A percentile compares a stretch with the other conserved stretches of the same genome.
phyloP scores from a whole-genome alignment of 208 protist genomes.

The Crithidia brevicula region DNA sequence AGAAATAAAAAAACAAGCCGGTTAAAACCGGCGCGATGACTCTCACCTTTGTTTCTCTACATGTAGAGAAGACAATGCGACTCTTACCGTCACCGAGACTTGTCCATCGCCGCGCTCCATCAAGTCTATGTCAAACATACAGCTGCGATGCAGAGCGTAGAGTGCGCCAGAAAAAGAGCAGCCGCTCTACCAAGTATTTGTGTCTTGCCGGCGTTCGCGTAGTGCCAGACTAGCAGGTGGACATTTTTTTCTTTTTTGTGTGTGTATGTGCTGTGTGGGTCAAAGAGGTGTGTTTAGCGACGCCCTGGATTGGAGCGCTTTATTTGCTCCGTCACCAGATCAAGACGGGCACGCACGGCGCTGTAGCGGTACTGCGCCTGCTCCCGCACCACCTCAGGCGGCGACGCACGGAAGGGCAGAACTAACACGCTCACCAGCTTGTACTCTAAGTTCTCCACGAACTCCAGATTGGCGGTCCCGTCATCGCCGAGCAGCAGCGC shows the following conservation, averaged over 20 bases:
- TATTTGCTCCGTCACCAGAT: constrained; percentile 90
- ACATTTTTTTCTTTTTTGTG: no score
- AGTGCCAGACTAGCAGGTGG: no score
- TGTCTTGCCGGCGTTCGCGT: no score
- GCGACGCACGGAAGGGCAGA: constrained; percentile 87
- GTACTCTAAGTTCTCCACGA: constrained; percentile 96
- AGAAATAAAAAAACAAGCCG: no score
- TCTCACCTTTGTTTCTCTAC: no score
- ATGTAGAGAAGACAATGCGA: no score
- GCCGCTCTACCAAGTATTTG: no score
- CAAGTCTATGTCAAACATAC: no score
- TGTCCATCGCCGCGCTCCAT: no score
- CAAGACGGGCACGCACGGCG: constrained; percentile 81
- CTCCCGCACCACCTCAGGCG: constrained; percentile 88
- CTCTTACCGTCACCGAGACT: no score
- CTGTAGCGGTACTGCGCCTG: constrained; percentile 94
- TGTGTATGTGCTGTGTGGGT: background rate
- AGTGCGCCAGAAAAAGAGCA: no score
- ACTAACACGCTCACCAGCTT: constrained; percentile 94
- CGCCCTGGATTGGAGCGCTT: constrained; percentile 74
- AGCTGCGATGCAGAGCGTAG: background rate
- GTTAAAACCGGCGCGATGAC: no score
- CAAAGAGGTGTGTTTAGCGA: constrained; percentile 15
- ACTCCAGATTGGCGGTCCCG: constrained; percentile 89
- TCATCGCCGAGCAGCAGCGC: constrained; percentile 87